Evolutionary conservation across 1,284 basidiomycete species (phyloP).

Genomic region (Ganoderma meredithae): DNA sequence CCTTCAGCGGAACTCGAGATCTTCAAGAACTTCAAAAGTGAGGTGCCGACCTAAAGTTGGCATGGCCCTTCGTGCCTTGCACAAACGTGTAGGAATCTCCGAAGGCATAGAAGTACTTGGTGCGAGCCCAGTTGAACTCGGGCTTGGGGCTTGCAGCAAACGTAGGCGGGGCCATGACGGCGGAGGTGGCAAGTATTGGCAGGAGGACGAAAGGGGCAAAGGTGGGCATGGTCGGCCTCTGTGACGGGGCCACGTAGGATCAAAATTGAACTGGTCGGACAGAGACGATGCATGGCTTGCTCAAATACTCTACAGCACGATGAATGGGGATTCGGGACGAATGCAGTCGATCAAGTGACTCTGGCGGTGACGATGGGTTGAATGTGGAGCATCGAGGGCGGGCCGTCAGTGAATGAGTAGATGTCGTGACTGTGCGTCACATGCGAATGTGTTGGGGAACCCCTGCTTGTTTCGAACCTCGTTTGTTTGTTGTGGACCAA

Average conservation of each 20-base stretch:
- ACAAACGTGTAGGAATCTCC: slow-evolving; percentile 66
- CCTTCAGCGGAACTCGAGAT: not conserved
- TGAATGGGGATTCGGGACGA: not conserved
- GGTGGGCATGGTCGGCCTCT: not conserved
- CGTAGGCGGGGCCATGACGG: not conserved
- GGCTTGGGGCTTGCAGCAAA: not conserved
- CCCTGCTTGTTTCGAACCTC: not conserved
- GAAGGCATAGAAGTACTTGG: slow-evolving; percentile 56
- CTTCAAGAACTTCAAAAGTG: not conserved
- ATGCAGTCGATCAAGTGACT: not conserved
- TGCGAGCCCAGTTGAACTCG: slow-evolving; percentile 48
- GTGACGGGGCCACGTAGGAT: not conserved
- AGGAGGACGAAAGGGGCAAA: not conserved
- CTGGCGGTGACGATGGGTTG: not conserved
- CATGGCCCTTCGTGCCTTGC: slow-evolving; percentile 53
- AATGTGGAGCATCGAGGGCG: not conserved
- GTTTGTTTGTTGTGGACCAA: not conserved
- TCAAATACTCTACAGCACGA: not conserved
- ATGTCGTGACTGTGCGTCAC: not conserved
- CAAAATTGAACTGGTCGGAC: not conserved
- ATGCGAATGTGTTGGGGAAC: not conserved
- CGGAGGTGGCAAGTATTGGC: not conserved
- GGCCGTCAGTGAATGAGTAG: not conserved
- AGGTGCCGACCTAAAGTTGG: slow-evolving; percentile 54
- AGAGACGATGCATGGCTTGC: not conserved